These are phyloP conservation scores for Phoma herbarum DNA, from an alignment of 2,329 filamentous ascomycete genomes.

Conservation along the genomic window DNA sequence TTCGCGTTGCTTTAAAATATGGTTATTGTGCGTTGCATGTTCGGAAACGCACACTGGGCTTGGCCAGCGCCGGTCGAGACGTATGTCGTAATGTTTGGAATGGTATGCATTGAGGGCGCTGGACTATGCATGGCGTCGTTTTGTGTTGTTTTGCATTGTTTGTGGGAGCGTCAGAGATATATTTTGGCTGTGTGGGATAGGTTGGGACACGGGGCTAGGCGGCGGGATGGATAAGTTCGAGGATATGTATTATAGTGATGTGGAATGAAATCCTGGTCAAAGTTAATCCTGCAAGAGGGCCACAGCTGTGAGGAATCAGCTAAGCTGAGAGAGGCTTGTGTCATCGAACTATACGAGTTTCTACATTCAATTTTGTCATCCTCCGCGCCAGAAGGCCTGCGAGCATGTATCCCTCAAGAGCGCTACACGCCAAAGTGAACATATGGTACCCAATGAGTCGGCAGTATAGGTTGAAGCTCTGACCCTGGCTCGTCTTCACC, in stretches of 20 bases:
- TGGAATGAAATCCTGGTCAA: not conserved
- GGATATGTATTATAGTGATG: not conserved
- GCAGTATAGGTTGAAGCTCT: not conserved
- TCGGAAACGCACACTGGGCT: not conserved
- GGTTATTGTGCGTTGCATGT: not conserved
- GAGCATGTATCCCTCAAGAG: too few species aligned
- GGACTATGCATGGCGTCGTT: not conserved
- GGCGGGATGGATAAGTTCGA: not conserved
- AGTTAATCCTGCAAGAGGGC: too few species aligned
- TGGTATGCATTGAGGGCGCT: constrained; percentile 1
- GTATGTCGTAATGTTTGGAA: not conserved
- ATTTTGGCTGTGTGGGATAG: not conserved
- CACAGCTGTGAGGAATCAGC: too few species aligned
- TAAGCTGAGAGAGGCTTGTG: too few species aligned
- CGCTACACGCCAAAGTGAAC: constrained; percentile 1
- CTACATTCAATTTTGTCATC: too few species aligned
- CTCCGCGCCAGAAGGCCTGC: too few species aligned
- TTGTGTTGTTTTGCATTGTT: not conserved
- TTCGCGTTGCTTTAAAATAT: constrained; percentile 8
- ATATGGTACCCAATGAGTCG: constrained; percentile 1
- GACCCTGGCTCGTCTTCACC: not conserved
- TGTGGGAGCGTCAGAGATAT: not conserved
- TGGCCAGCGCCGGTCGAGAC: not conserved
- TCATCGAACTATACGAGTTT: too few species aligned
- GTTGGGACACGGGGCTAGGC: not conserved